These are phyloP conservation scores for Calocera cornea DNA, from an alignment of 768 basidiomycete species.

Conservation along the genomic window DNA sequence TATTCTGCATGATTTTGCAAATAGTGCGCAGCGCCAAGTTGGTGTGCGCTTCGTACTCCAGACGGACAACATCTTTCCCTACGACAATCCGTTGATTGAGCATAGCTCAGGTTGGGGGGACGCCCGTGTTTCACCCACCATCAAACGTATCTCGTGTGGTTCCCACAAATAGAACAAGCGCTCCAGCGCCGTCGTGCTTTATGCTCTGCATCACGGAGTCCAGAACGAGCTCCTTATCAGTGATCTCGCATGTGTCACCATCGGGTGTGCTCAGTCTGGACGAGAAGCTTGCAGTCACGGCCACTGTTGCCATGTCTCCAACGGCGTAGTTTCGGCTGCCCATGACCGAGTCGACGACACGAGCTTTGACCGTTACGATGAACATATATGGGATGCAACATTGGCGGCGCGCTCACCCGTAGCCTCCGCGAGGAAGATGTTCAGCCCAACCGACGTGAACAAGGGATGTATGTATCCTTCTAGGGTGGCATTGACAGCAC, in stretches of 20 bases:
- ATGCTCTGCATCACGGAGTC: conserved; percentile 48
- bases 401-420: too few relatives aligned
- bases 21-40: conserved; percentile 69
- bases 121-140: conserved; percentile 32
- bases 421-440: too few relatives aligned
- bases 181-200: conserved; percentile 51
- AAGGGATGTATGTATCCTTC: too few relatives aligned
- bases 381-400: too few relatives aligned
- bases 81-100: conserved; percentile 7
- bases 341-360: too few relatives aligned
- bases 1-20: conserved; percentile 40
- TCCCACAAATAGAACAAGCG: conserved; percentile 64
- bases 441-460: too few relatives aligned
- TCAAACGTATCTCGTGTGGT: conserved; percentile 77
- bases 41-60: conserved; percentile 77
- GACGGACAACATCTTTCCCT: conserved; percentile 56
- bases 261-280: conserved; percentile 22
- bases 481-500: too few relatives aligned
- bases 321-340: too few relatives aligned
- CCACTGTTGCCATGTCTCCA: neutral
- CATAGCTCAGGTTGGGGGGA: neutral
- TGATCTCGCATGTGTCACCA: conserved; percentile 42
- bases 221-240: conserved; percentile 45
- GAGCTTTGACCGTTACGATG: too few relatives aligned
- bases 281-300: neutral